phyloP scores from a whole-genome alignment of 495 filamentous ascomycete species.

The Penicillium herquei region DNA sequence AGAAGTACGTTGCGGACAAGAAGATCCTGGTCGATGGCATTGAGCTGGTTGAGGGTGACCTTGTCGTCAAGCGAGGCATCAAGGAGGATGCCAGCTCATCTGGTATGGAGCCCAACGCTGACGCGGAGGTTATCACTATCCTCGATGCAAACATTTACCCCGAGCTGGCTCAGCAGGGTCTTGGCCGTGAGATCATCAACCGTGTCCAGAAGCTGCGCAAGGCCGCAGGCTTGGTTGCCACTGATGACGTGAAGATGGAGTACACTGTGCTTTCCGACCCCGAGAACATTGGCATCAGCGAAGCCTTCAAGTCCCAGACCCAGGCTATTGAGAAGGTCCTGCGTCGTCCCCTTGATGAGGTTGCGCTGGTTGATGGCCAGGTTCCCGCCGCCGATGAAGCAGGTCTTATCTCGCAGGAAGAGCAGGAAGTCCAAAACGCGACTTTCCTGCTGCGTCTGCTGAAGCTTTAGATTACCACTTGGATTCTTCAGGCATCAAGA shows the following conservation, averaged over 20 bases:
- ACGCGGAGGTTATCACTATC: conserved; percentile 78
- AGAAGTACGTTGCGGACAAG: conserved; percentile 64
- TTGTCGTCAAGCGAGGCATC: conserved; percentile 78
- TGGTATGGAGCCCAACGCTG: conserved; percentile 79
- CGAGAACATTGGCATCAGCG: conserved; percentile 69
- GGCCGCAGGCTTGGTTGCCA: conserved; percentile 75
- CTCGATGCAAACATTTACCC: conserved; percentile 73
- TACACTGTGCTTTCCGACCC: conserved; percentile 75
- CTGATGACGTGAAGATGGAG: conserved; percentile 84
- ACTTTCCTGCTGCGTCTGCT: conserved; percentile 81
- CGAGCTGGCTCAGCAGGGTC: conserved; percentile 70
- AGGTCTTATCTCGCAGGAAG: conserved; percentile 76
- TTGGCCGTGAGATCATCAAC: conserved; percentile 81
- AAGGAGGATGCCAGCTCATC: conserved; percentile 64
- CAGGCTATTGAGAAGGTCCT: conserved; percentile 74
- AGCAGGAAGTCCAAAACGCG: conserved; percentile 85
- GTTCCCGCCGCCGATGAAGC: conserved; percentile 52
- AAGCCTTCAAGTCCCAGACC: conserved; percentile 69
- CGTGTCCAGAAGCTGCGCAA: conserved; percentile 79
- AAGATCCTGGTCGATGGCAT: conserved; percentile 82
- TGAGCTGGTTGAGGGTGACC: conserved; percentile 72
- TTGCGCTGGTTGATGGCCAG: conserved; percentile 61
- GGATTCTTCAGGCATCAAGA: not conserved
- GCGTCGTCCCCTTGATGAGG: conserved; percentile 75
- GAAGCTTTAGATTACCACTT: conserved; percentile 55